These are phyloP conservation scores for Phytopythium chamaehyphon DNA, from an alignment of 352 stramenopile genomes.

Conservation along the genomic window DNA sequence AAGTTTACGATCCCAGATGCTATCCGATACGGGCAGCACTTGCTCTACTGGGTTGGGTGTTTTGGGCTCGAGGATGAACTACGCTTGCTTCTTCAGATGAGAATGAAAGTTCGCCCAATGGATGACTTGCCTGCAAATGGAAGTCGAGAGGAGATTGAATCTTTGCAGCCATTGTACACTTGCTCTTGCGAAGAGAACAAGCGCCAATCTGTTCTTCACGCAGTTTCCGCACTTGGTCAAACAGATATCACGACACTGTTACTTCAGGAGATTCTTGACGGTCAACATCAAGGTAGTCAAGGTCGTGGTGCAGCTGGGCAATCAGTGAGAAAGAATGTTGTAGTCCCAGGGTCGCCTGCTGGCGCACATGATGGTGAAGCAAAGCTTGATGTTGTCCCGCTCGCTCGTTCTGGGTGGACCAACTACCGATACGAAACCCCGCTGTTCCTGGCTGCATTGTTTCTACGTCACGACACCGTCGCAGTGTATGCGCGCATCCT, in stretches of 20 bases:
- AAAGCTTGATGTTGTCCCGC: conserved; percentile 17
- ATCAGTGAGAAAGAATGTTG: conserved; percentile 6
- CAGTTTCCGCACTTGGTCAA: conserved; percentile 46
- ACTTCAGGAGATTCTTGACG: conserved; percentile 38
- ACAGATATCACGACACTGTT: conserved; percentile 47
- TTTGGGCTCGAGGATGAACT: conserved; percentile 62
- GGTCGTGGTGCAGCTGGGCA: not conserved
- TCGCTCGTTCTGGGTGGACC: conserved; percentile 42
- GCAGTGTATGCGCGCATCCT: conserved; percentile 29
- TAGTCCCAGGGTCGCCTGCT: conserved; percentile 7
- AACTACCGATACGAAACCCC: conserved; percentile 68
- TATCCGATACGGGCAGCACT: conserved; percentile 68
- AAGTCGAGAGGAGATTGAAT: conserved; percentile 5
- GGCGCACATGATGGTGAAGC: not conserved
- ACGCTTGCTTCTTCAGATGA: conserved; percentile 26
- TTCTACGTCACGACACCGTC: conserved; percentile 44
- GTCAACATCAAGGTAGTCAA: conserved; percentile 22
- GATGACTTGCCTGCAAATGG: not conserved
- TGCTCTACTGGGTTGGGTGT: conserved; percentile 72
- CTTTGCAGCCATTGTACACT: conserved; percentile 44
- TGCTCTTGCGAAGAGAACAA: conserved; percentile 68
- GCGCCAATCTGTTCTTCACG: conserved; percentile 61
- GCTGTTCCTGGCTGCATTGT: conserved; percentile 57
- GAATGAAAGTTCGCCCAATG: not conserved
- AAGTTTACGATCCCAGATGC: conserved; percentile 33